Evolutionary conservation across 805 yeast species (phyloP).

Genomic region (Lipomyces yamadae): DNA sequence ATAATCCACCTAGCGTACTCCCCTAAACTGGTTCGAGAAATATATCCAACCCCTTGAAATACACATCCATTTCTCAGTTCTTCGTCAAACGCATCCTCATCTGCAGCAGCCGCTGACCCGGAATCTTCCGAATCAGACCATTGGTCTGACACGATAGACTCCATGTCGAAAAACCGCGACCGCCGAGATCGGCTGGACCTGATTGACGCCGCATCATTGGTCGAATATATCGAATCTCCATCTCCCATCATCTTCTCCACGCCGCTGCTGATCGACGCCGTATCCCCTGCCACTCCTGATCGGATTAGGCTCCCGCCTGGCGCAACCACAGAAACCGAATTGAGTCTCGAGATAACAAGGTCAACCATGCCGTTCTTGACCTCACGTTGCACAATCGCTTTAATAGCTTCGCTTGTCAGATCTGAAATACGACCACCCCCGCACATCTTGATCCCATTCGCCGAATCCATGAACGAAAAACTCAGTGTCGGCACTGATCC

Average conservation of each 20-base stretch:
- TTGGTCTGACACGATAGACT: constrained; percentile 23
- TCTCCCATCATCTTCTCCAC: constrained; percentile 12
- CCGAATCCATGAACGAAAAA: constrained; percentile 36
- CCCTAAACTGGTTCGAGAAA: constrained; percentile 31
- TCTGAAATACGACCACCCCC: constrained; percentile 29
- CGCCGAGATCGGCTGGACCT: constrained; percentile 31
- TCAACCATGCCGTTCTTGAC: constrained; percentile 35
- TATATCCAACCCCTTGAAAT: constrained; percentile 34
- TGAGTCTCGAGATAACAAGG: constrained; percentile 29
- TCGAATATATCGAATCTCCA: constrained; percentile 31
- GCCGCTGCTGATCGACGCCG: constrained; percentile 9
- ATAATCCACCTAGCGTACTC: constrained; percentile 35
- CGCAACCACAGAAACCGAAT: constrained; percentile 26
- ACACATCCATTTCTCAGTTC: constrained; percentile 34
- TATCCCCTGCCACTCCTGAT: neutral
- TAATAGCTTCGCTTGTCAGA: constrained; percentile 28
- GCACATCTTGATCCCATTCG: constrained; percentile 27
- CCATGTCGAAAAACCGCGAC: constrained; percentile 25
- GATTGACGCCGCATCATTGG: constrained; percentile 30
- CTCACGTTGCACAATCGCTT: constrained; percentile 34
- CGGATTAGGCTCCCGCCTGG: constrained; percentile 29
- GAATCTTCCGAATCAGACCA: constrained; percentile 23
- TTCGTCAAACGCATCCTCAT: constrained; percentile 25
- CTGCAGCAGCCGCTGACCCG: constrained; percentile 8
- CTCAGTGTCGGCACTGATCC: constrained; percentile 33